Conservation (phyloP, 225 moss, liverwort and hornwort species). For the Sphagnum tenellum region DNA sequence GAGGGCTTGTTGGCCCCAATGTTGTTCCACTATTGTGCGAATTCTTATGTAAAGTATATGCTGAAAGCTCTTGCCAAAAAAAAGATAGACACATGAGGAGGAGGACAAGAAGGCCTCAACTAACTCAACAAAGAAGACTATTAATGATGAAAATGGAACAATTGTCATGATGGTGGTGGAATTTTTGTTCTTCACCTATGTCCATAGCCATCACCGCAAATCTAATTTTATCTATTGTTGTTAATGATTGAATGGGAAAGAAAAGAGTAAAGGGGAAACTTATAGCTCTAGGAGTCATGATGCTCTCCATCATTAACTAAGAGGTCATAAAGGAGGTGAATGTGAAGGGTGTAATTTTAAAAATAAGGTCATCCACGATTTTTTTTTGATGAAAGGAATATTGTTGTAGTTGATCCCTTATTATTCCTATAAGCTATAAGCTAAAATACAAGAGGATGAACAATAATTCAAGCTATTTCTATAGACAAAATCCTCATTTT, state of each 20-base stretch:
- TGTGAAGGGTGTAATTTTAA: conserved; percentile 52
- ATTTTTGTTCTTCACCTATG: no score
- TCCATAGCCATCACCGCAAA: no score
- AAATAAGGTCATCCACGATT: conserved; percentile 28
- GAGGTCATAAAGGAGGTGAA: conserved; percentile 54
- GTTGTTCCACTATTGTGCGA: conserved; percentile 61
- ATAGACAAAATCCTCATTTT: conserved; percentile 64
- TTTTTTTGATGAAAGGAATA: no score
- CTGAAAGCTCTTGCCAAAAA: conserved; percentile 41
- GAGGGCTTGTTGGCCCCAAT: conserved; percentile 47
- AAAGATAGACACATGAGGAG: background rate
- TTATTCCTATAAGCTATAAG: no score
- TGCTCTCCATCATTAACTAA: conserved; percentile 63
- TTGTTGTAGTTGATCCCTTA: no score
- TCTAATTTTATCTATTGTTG: no score
- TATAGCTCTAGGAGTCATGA: conserved; percentile 46
- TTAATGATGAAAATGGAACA: no score
- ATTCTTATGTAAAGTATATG: conserved; percentile 48
- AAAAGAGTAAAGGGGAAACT: conserved; percentile 8
- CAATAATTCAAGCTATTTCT: conserved; percentile 50
- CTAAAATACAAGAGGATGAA: conserved; percentile 20
- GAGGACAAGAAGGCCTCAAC: no score
- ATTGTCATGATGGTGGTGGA: no score
- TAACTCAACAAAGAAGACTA: no score
- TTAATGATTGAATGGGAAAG: no score